A percentile compares a stretch with the other conserved stretches of the same genome.
Evolutionary conservation across 371 early-diverging fungal species (phyloP).

Genomic region (Aphelidium insulamus): DNA sequence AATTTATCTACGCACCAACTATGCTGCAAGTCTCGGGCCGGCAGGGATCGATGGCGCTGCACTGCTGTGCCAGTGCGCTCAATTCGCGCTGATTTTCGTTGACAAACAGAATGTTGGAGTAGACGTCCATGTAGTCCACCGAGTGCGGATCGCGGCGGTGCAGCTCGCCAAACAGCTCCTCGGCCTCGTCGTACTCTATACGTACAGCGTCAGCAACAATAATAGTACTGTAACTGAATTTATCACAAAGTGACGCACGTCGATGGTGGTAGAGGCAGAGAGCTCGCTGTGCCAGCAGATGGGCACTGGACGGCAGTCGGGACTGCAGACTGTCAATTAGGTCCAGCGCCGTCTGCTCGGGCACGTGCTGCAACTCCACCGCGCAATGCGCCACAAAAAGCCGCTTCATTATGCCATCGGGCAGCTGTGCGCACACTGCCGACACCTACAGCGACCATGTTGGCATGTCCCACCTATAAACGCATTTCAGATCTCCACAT

Average conservation of each 20-base stretch:
- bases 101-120: slow-evolving; percentile 73
- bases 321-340: slow-evolving; percentile 9
- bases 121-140: slow-evolving; percentile 67
- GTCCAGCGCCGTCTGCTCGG: slow-evolving; percentile 7
- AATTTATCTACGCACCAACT: slow-evolving; percentile 20
- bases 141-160: slow-evolving; percentile 37
- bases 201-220: slow-evolving; percentile 4
- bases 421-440: slow-evolving; percentile 1
- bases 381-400: slow-evolving; percentile 3
- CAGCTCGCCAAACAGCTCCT: slow-evolving; percentile 39
- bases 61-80: slow-evolving; percentile 51
- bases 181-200: slow-evolving; percentile 46
- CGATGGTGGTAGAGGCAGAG: slow-evolving; percentile 11
- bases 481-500: no score
- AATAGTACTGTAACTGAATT: not conserved
- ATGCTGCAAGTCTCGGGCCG: slow-evolving; percentile 71
- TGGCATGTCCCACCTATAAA: no score
- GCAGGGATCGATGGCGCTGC: slow-evolving; percentile 48
- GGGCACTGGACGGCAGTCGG: slow-evolving; percentile 26
- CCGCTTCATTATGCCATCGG: slow-evolving; percentile 1
- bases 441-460: slow-evolving; percentile 17
- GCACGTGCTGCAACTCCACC: slow-evolving; percentile 5
- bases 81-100: slow-evolving; percentile 41
- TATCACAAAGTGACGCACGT: slow-evolving; percentile 11
- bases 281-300: slow-evolving; percentile 34